Base-by-base conservation (phyloP, 495 filamentous ascomycete genomes). In the Tetracladium marchalianum region DNA sequence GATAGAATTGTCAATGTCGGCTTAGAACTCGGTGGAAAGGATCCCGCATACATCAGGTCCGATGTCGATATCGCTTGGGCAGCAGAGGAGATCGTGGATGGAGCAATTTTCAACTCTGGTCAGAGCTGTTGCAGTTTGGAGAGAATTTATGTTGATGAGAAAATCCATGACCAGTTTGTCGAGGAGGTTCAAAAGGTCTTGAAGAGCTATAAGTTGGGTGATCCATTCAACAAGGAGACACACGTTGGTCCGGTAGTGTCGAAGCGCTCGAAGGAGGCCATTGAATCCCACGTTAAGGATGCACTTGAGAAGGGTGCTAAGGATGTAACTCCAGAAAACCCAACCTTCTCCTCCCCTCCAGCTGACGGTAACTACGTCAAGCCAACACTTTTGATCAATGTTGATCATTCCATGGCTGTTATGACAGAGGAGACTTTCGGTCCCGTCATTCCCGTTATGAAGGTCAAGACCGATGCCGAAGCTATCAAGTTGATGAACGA, bases 401-500 rank as follows among this genome's bases (percentile, higher is more conserved):
- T 92, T 42, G 81, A 80, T 42, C 92, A 96, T 62, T 67, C 66
- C 53, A 98, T 98, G 92, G 62, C 63, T 11, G 79, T 93, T 35
- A 95, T 98, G 93, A 87, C 67, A 12, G 88, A 97, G 35, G 92
- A 98, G 66, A 97, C 92, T 0, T 98, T 98, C 53, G 92, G 92
- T 6, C 92, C 92, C 0, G 77, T 95, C 24, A 90, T 98, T 55
- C 85, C 92, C 5, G 78, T 98, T 5, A 92, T 92, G 87, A 90
- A 86, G 59, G 92, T 97, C 22, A 76, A 81, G 41, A 67, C 70
- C 46, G 92, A 98, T 49, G 76, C 75, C 11, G 87, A 96, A 60
- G 93, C 92, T 1, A 66, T 97, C 35, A 53, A 67, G 32, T 61
- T 94, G 40, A 96, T 97, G 88, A 98, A 98, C 53, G 89, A 96